Evolutionary conservation across 345 rosid genomes (phyloP).

Genomic region (Citrus australasica): DNA sequence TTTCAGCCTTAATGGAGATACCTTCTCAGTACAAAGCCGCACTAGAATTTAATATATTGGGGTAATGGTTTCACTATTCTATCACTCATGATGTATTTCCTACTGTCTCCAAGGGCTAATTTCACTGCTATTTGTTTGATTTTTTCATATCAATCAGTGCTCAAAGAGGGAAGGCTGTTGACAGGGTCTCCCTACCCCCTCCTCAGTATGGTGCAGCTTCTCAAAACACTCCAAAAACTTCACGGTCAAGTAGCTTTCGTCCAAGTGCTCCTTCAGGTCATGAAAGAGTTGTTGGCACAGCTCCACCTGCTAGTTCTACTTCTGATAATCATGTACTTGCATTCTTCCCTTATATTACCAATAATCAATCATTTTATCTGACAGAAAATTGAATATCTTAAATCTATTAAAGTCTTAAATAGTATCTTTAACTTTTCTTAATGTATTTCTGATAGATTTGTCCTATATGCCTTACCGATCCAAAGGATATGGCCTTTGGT

Average conservation of each 20-base stretch:
- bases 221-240: constrained; percentile 27
- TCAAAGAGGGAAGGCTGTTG: constrained; percentile 37
- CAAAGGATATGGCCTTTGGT: constrained; percentile 72
- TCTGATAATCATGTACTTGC: constrained; percentile 42
- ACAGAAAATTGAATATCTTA: background rate
- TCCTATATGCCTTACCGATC: constrained; percentile 57
- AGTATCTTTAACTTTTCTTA: background rate
- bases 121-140: background rate
- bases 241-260: constrained; percentile 34
- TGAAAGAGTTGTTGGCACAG: constrained; percentile 12
- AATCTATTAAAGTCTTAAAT: background rate
- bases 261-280: constrained; percentile 44
- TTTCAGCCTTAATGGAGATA: constrained; percentile 89
- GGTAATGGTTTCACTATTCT: constrained; percentile 37
- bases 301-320: constrained; percentile 38
- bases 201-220: constrained; percentile 40
- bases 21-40: constrained; percentile 95
- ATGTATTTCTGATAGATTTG: constrained; percentile 39
- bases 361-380: background rate
- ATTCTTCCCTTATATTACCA: background rate
- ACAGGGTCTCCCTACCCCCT: constrained; percentile 56
- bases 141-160: constrained; percentile 20
- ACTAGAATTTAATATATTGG: constrained; percentile 72
- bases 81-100: background rate
- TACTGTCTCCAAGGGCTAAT: background rate